These are phyloP conservation scores for Alloteropsis semialata DNA, from an alignment of 176 grass and related monocot species.

Conservation along the genomic window DNA sequence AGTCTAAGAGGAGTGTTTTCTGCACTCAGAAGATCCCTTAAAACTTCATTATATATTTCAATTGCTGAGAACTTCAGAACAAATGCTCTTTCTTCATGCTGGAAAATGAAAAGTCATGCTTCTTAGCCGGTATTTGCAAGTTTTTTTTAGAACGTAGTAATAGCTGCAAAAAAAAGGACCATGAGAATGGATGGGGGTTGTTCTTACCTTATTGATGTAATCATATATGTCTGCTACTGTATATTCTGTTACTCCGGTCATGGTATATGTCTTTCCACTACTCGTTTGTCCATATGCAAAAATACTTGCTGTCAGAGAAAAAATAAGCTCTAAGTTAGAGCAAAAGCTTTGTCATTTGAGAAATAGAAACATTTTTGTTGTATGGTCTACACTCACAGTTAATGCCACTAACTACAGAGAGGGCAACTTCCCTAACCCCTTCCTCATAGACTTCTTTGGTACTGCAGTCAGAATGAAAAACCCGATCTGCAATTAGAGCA, in stretches of 20 bases:
- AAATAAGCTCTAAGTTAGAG: constrained; percentile 26
- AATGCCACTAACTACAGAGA: constrained; percentile 90
- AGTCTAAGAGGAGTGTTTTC: constrained; percentile 69
- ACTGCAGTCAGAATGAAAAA: constrained; percentile 72
- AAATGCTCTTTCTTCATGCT: constrained; percentile 98
- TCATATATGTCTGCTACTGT: constrained; percentile 96
- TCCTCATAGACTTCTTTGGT: constrained; percentile 86
- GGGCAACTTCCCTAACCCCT: constrained; percentile 88
- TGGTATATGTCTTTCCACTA: constrained; percentile 97
- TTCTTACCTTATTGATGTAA: constrained; percentile 77
- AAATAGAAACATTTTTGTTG: neutral
- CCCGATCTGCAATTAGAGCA: constrained; percentile 57
- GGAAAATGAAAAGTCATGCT: constrained; percentile 19
- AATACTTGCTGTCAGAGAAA: constrained; percentile 71
- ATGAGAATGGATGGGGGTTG: constrained; percentile 4
- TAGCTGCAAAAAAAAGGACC: neutral
- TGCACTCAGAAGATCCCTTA: constrained; percentile 81
- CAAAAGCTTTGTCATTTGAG: neutral
- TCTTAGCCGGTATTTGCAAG: neutral
- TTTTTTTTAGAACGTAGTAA: constrained; percentile 1
- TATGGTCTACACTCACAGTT: constrained; percentile 69
- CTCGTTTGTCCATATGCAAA: constrained; percentile 99
- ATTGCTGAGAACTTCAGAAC: constrained; percentile 91
- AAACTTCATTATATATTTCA: constrained; percentile 96
- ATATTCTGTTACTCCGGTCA: constrained; percentile 92